phyloP scores from a whole-genome alignment of 345 rosid species.

The Schrenkiella parvula region DNA sequence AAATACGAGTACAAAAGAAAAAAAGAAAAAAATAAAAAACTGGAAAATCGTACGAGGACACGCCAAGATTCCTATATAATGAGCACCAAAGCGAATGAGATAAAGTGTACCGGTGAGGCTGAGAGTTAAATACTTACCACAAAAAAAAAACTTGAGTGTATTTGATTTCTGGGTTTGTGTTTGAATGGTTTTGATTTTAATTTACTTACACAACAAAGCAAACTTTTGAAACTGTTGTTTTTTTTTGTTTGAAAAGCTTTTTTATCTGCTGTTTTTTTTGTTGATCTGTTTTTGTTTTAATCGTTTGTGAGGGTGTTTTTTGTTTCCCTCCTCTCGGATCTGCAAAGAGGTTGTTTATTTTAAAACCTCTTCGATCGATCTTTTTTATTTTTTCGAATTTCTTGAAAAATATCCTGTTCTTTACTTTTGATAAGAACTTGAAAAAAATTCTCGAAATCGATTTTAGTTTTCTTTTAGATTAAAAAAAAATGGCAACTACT shows the following conservation, averaged over 20 bases:
- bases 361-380: slow-evolving; percentile 38
- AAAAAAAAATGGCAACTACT: slow-evolving; percentile 32
- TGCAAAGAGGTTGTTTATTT: slow-evolving; percentile 59
- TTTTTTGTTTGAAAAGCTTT: background rate
- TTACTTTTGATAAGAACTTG: slow-evolving; percentile 39
- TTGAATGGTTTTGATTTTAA: background rate
- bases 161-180: slow-evolving; percentile 13
- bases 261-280: background rate
- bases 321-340: slow-evolving; percentile 43
- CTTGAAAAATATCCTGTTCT: slow-evolving; percentile 25
- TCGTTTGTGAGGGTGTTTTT: slow-evolving; percentile 53
- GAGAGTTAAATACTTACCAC: slow-evolving; percentile 18
- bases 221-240: slow-evolving; percentile 5
- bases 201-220: background rate
- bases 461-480: background rate
- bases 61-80: slow-evolving; percentile 28
- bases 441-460: slow-evolving; percentile 23
- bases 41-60: slow-evolving; percentile 7
- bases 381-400: background rate
- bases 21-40: background rate
- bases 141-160: slow-evolving; percentile 13
- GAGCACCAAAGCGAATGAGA: background rate
- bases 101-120: slow-evolving; percentile 31
- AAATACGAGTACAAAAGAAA: background rate
- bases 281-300: background rate